These are phyloP conservation scores for Malus hybrid DNA, from an alignment of 331 rosid species.

Conservation along the genomic window DNA sequence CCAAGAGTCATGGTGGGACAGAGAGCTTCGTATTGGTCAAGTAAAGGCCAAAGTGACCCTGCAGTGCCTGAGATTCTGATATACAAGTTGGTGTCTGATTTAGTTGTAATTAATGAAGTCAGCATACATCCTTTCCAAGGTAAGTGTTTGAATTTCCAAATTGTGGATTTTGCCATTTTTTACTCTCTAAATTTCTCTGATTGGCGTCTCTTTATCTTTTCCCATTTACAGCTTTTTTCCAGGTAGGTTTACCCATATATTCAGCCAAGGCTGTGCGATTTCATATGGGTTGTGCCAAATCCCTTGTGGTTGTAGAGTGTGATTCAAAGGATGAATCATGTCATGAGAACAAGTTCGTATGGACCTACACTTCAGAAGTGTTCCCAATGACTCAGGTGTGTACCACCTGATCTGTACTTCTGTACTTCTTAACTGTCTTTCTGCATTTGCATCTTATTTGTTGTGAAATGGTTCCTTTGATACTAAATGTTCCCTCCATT, in stretches of 20 bases:
- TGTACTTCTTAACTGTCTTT: not conserved
- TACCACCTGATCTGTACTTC: not conserved
- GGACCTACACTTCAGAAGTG: slow-evolving; percentile 80
- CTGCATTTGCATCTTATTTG: not conserved
- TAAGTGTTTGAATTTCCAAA: slow-evolving; percentile 11
- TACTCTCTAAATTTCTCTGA: slow-evolving; percentile 1
- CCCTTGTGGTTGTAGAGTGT: slow-evolving; percentile 8
- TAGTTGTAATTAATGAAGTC: slow-evolving; percentile 63
- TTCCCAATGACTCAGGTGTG: slow-evolving; percentile 78
- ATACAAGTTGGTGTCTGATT: slow-evolving; percentile 53
- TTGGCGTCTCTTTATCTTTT: slow-evolving; percentile 13
- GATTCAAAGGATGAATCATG: not conserved
- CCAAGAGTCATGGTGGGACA: slow-evolving; percentile 14
- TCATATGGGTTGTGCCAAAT: slow-evolving; percentile 56
- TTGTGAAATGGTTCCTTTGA: not conserved
- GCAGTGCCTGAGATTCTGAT: slow-evolving; percentile 71
- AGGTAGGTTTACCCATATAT: slow-evolving; percentile 63
- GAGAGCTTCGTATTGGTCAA: slow-evolving; percentile 73
- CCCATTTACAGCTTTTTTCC: slow-evolving; percentile 58
- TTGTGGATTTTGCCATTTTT: not conserved
- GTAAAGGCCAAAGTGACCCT: slow-evolving; percentile 65
- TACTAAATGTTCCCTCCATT: not conserved
- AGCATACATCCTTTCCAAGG: slow-evolving; percentile 76
- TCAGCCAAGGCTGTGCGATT: slow-evolving; percentile 71
- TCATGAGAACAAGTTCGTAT: slow-evolving; percentile 36